Evolutionary conservation across 352 stramenopile species (phyloP), one percentile per base, ranked within the genome.

Genomic region (Globisporangium camurandrum): DNA sequence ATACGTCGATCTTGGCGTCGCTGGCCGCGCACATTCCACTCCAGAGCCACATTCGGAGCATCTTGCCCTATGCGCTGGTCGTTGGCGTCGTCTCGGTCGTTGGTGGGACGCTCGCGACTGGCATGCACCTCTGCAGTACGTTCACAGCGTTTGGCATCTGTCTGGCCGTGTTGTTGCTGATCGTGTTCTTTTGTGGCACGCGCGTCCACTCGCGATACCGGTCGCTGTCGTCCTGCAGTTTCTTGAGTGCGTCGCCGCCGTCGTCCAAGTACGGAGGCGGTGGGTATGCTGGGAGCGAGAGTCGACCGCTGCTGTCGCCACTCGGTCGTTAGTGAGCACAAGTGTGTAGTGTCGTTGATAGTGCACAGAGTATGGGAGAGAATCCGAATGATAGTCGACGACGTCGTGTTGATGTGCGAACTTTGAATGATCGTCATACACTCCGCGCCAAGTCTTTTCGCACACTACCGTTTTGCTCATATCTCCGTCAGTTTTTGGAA

Each of bases 1-100:
- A 97, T 68, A 97, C 86, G 26, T 96, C 88, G 40, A 95, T 97
- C 54, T 61, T 97, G 30, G 73, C 83, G 20, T 82, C 85, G 38
- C 59, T 96, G 2, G 88, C 86, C 22, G 76, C 77, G 9, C 62
- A 87, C 41, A 78, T 89, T 23, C 67, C 76, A 19, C 59, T 93
- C 33, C 64, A 95, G 60, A 84, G 89, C 68, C 85, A 95, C 53
- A 63, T 95, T 33, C 73, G 81, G 46, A 94, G 80, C 57, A 90
- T 91, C 52, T 60, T 90, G 49, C 85, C 83, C 20, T 95, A 95
- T 58, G 76, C 82, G 1, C 33, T 94, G 14, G 54, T 93, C 16
- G 79, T 93, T 7, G 82, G 67, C 20, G 56, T 64, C 31, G 66
- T 94, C 28, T 84, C 81, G 20, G 65, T 93, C 23, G 62, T 75